Evolutionary conservation across 2,329 filamentous ascomycete species (phyloP), one percentile per base, ranked within the genome.

Genomic region (Tolypocladium pustulatum): DNA sequence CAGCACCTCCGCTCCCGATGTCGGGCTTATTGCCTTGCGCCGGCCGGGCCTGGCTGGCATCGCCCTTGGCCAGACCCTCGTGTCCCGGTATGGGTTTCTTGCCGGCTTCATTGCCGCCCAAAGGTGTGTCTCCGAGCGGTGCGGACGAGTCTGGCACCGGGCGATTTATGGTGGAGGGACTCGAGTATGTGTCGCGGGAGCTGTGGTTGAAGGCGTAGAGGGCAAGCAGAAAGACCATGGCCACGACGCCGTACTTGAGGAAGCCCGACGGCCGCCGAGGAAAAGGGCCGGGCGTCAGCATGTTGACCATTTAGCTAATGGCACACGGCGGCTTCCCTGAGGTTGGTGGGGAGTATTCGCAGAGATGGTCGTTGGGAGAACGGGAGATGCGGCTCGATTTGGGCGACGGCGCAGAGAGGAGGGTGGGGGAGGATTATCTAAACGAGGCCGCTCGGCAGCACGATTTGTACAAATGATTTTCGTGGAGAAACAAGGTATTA

Each of bases 241-340:
- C 69, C n/a, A 76, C 65, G 43, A 76, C 59, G 34, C 69, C 63
- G 59, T 75, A 78, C 58, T 75, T 76, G 32, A 77, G 59, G 58
- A 78, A 68, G 63, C 76, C 73, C 55, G 75, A 76, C 10, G 71
- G 73, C 40, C 62, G 57, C 30, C 58, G 58, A 38, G 56, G 51
- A 25, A 63, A 60, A 1, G 61, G 58, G 43, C 53, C 56, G n/a
- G 57, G 36, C 15, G 55, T 51, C 12, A 60, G 54, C 41, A 63
- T 57, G 46, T 63, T 63, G 36, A 52, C 54, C 60, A 63, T 64
- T 8, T 27, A n/a, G 49, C 27, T 9, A 36, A 46, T 41, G 25
- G 22, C 41, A 46, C 49, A 27, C 15, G 36, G 43, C 41, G 15
- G 25, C 46, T 20, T n/a, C 49, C 17, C 27, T 30, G 43, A 25